Percentiles rank a stretch among this genome's conserved stretches.
Conservation (phyloP, 2,329 filamentous ascomycete genomes). For the Epichloe festucae region DNA sequence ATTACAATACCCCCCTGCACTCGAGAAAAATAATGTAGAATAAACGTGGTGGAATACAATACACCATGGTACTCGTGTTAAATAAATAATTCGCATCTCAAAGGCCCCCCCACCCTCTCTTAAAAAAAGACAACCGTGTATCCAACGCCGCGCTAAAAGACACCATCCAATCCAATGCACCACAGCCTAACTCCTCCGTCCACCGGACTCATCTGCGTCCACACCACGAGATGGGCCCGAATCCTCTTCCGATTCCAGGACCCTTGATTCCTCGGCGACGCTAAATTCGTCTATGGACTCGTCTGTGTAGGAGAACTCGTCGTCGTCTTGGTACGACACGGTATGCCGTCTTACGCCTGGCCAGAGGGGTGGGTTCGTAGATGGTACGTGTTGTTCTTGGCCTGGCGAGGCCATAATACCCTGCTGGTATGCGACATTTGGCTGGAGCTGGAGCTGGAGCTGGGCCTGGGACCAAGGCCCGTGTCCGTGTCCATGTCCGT, state of each 20-base stretch:
- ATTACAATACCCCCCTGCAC: too few species aligned
- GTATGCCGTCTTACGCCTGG: slow-evolving; percentile 24
- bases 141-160: slow-evolving; percentile 2
- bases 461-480: too few species aligned
- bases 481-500: background rate
- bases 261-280: background rate
- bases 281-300: slow-evolving; percentile 11
- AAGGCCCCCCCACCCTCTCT: too few species aligned
- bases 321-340: slow-evolving; percentile 20
- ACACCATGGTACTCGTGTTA: too few species aligned
- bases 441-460: too few species aligned
- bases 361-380: slow-evolving; percentile 29
- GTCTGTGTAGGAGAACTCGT: slow-evolving; percentile 17
- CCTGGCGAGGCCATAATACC: slow-evolving; percentile 3
- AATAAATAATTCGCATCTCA: too few species aligned
- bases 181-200: background rate
- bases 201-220: background rate
- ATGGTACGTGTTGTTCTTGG: slow-evolving; percentile 16
- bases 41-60: too few species aligned
- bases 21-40: too few species aligned
- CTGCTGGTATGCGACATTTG: background rate
- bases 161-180: background rate
- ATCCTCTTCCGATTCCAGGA: background rate
- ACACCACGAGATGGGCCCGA: background rate
- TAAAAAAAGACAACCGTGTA: background rate